These are phyloP conservation scores for Mimosa bimucronata DNA, from an alignment of 306 rosid genomes.

Conservation along the genomic window DNA sequence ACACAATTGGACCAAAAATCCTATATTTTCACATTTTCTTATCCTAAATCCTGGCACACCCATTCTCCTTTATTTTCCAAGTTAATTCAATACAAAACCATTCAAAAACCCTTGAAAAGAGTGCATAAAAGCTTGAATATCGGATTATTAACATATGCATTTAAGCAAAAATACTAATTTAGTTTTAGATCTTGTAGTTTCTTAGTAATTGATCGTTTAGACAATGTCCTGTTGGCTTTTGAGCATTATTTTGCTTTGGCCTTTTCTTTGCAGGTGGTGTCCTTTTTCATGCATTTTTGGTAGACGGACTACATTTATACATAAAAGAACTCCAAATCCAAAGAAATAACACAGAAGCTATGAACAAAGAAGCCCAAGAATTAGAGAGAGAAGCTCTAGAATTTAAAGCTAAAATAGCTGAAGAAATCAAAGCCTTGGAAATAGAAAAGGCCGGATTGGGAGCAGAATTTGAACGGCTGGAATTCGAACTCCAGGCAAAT, in stretches of 20 bases:
- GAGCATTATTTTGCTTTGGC: conserved; percentile 30
- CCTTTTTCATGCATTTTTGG: conserved; percentile 81
- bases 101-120: neutral
- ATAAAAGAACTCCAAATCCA: conserved; percentile 79
- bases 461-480: conserved; percentile 56
- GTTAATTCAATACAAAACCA: neutral
- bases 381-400: conserved; percentile 67
- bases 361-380: conserved; percentile 70
- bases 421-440: conserved; percentile 56
- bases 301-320: conserved; percentile 86
- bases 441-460: conserved; percentile 53
- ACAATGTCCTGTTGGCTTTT: conserved; percentile 23
- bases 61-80: neutral
- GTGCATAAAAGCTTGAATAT: neutral
- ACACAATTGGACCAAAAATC: neutral
- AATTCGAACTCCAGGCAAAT: conserved; percentile 66
- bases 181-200: conserved; percentile 32
- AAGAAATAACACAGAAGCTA: conserved; percentile 80
- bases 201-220: conserved; percentile 16
- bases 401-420: conserved; percentile 57
- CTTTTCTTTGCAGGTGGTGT: conserved; percentile 66
- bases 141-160: neutral
- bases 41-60: neutral
- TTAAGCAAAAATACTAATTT: conserved; percentile 8
- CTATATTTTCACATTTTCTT: neutral